phyloP scores from a whole-genome alignment of 345 rosid species.

The Citrus medica region DNA sequence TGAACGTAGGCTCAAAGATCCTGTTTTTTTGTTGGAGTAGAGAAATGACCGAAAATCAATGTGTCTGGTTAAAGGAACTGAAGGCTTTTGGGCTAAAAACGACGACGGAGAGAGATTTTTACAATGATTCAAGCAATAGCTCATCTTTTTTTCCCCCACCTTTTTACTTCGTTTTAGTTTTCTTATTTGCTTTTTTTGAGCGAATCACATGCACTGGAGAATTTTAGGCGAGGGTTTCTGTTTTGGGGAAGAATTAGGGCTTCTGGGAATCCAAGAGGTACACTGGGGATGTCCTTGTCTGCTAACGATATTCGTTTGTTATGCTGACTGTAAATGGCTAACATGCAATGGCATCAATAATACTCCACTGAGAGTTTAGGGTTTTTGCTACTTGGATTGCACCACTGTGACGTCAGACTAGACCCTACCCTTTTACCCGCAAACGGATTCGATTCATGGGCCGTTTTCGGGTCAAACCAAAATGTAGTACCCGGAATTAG shows the following conservation, averaged over 20 bases:
- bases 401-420: too few relatives aligned
- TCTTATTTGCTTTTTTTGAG: neutral
- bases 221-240: neutral
- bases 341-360: too few relatives aligned
- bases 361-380: too few relatives aligned
- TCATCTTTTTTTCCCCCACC: conserved; percentile 2
- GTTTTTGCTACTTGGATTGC: too few relatives aligned
- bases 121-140: conserved; percentile 24
- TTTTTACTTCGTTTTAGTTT: neutral
- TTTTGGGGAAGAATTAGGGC: neutral
- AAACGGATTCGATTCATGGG: too few relatives aligned
- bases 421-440: too few relatives aligned
- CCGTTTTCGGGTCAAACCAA: too few relatives aligned
- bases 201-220: neutral
- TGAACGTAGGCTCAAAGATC: conserved; percentile 20
- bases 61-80: conserved; percentile 19
- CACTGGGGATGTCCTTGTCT: neutral
- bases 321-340: neutral
- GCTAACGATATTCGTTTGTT: neutral
- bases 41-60: conserved; percentile 18
- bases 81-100: conserved; percentile 7
- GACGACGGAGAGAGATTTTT: conserved; percentile 16
- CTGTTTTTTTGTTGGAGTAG: conserved; percentile 11
- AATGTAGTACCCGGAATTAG: too few relatives aligned
- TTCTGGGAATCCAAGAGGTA: neutral